Evolutionary conservation across 768 basidiomycete species (phyloP).

Genomic region (Tricholoma matsutake): DNA sequence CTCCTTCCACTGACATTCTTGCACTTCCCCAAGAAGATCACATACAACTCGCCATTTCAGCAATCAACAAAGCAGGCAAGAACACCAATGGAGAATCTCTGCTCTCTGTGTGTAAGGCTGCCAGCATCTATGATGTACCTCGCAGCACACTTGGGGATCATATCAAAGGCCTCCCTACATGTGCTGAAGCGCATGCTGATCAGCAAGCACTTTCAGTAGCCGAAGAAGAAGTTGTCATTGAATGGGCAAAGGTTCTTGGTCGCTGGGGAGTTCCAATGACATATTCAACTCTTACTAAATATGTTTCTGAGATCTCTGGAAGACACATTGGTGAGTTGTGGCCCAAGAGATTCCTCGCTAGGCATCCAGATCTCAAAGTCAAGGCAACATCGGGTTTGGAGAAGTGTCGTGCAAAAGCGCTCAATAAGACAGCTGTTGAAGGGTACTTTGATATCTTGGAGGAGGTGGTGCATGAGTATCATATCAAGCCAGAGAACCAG

Average conservation of each 20-base stretch:
- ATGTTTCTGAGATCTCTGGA: constrained; percentile 14
- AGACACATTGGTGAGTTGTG: constrained; percentile 13
- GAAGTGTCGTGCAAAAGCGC: no score
- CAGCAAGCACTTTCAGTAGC: constrained; percentile 12
- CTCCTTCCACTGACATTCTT: not conserved
- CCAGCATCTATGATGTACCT: not conserved
- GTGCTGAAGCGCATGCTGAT: not conserved
- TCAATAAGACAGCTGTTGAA: no score
- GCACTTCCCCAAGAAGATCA: not conserved
- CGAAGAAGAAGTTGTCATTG: constrained; percentile 17
- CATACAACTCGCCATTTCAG: not conserved
- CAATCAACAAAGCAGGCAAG: not conserved
- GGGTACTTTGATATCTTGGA: no score
- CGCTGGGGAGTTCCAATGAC: constrained; percentile 15
- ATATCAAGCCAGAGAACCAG: no score
- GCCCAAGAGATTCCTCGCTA: constrained; percentile 12
- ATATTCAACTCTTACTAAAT: not conserved
- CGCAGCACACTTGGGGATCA: not conserved
- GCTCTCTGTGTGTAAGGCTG: not conserved
- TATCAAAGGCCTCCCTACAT: not conserved
- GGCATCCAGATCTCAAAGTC: constrained; percentile 18
- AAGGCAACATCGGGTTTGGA: no score
- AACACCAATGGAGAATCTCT: not conserved
- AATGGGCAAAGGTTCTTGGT: constrained; percentile 22
- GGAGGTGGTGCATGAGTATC: no score